Conservation (phyloP, 139 green algal genomes). For the Volvox africanus region DNA sequence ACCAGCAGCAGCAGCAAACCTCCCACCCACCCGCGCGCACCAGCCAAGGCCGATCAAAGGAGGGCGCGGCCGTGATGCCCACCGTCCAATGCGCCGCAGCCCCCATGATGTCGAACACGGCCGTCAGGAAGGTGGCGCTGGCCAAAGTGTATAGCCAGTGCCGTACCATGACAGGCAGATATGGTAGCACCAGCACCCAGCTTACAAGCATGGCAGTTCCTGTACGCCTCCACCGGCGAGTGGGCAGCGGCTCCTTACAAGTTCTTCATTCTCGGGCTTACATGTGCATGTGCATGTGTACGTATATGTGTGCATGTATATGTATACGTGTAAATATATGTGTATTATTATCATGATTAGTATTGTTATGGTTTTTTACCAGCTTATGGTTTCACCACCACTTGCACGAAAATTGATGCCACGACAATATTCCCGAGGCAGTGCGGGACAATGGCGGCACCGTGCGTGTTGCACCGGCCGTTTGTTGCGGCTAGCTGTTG, state of each 20-base stretch:
- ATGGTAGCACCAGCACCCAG: constrained; percentile 34
- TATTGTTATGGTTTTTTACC: too few relatives aligned
- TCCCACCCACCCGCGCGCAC: constrained; percentile 11
- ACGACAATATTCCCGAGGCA: too few relatives aligned
- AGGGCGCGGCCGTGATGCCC: constrained; percentile 41
- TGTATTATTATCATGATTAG: too few relatives aligned
- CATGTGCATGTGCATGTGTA: too few relatives aligned
- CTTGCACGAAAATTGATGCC: too few relatives aligned
- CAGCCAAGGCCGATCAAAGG: constrained; percentile 68
- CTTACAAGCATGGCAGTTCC: constrained; percentile 34
- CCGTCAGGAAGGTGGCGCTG: constrained; percentile 46
- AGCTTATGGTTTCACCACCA: too few relatives aligned
- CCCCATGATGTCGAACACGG: constrained; percentile 45
- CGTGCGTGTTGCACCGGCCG: too few relatives aligned
- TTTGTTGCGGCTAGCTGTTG: too few relatives aligned
- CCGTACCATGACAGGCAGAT: constrained; percentile 36
- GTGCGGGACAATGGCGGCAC: too few relatives aligned
- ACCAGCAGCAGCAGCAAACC: neutral
- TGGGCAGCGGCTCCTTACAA: neutral
- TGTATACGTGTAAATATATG: too few relatives aligned
- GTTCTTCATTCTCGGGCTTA: too few relatives aligned
- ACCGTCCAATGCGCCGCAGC: neutral
- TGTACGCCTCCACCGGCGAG: neutral
- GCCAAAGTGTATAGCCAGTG: constrained; percentile 49
- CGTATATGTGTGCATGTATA: too few relatives aligned